These are phyloP conservation scores for Hypholoma fasciculare DNA, from an alignment of 768 basidiomycete species.

Conservation along the genomic window DNA sequence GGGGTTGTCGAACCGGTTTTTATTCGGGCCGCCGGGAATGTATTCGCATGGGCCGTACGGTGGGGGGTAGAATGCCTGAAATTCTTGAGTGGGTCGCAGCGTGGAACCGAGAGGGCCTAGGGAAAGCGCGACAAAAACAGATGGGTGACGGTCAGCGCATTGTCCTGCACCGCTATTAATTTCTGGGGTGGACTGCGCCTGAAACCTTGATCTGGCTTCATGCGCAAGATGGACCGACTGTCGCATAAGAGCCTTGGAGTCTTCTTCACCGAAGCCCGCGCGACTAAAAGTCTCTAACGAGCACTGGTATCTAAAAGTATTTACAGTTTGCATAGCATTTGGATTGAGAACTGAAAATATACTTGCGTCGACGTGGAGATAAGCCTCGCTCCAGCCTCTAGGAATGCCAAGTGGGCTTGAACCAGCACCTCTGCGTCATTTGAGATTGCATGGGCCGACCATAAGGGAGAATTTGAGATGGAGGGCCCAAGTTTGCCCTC, in stretches of 20 bases:
- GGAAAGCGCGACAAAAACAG: constrained; percentile 60
- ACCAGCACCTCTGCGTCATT: constrained; percentile 54
- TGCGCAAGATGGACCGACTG: constrained; percentile 51
- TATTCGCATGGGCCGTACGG: constrained; percentile 65
- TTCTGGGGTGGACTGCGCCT: constrained; percentile 20
- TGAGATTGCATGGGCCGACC: constrained; percentile 67
- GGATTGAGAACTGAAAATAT: neutral
- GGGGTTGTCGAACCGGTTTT: constrained; percentile 40
- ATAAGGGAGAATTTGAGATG: constrained; percentile 57
- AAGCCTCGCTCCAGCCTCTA: constrained; percentile 64
- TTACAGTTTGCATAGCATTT: neutral
- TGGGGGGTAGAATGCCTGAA: constrained; percentile 72
- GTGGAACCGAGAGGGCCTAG: constrained; percentile 77
- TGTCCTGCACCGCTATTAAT: constrained; percentile 16
- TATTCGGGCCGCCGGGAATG: constrained; percentile 31
- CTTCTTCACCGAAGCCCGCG: constrained; percentile 45
- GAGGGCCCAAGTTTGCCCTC: constrained; percentile 49
- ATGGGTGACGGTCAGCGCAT: neutral
- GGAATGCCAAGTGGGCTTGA: constrained; percentile 61
- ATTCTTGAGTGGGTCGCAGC: constrained; percentile 67
- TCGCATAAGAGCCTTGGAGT: constrained; percentile 51
- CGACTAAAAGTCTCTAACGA: constrained; percentile 51
- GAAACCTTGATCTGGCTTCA: constrained; percentile 35
- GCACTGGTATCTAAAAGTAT: constrained; percentile 60
- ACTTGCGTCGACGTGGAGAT: constrained; percentile 70